Conservation (phyloP, 108 stramenopile species). For the Nitzschia palea region DNA sequence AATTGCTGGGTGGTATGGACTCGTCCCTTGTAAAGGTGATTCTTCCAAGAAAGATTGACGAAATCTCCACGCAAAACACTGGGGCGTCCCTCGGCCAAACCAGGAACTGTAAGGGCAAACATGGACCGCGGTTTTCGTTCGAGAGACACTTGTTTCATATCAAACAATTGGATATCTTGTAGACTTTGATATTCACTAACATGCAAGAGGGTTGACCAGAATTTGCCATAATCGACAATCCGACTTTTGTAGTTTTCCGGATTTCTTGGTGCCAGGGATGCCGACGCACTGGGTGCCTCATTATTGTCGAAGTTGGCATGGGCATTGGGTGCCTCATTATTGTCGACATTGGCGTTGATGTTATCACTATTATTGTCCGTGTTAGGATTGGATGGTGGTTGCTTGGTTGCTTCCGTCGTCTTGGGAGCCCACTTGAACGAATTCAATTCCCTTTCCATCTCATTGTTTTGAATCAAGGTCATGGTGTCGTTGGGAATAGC, state of each 20-base stretch:
- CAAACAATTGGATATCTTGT: constrained; percentile 46
- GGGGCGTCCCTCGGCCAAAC: constrained; percentile 62
- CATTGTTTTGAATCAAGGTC: neutral
- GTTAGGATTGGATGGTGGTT: neutral
- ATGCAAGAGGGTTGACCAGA: constrained; percentile 50
- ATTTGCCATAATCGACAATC: constrained; percentile 32
- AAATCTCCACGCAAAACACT: constrained; percentile 63
- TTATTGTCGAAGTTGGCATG: too few relatives aligned
- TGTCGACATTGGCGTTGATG: neutral
- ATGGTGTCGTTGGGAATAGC: neutral
- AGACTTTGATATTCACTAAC: constrained; percentile 47
- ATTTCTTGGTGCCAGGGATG: too few relatives aligned
- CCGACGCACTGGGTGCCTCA: too few relatives aligned
- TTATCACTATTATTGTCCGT: neutral
- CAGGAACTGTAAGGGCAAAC: constrained; percentile 43
- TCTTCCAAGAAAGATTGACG: constrained; percentile 31
- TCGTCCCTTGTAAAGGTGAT: constrained; percentile 33
- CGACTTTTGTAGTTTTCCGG: too few relatives aligned
- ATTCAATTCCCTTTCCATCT: neutral
- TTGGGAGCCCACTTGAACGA: neutral
- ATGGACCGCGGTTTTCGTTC: constrained; percentile 18
- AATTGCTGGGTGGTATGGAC: constrained; percentile 34
- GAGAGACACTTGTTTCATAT: constrained; percentile 44
- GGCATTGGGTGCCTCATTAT: too few relatives aligned
- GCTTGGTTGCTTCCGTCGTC: neutral